Evolutionary conservation across 345 rosid species (phyloP), one percentile per base, ranked within the genome.

Genomic region (Lumnitzera littorea): DNA sequence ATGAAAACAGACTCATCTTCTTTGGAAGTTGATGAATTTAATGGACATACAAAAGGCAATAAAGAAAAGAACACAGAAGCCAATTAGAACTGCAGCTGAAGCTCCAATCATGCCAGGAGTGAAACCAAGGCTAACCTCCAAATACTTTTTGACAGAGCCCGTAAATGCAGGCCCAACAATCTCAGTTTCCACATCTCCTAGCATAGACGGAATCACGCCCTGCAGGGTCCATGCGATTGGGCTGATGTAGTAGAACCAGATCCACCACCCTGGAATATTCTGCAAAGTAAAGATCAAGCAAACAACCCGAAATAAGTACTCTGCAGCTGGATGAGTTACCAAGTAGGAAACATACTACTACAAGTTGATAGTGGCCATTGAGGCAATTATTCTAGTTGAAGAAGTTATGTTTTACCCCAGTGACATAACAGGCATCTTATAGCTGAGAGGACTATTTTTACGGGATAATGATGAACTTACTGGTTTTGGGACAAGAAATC

Each of bases 251-350:
- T 87, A 84, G 80, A 89, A 89, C 96, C 98, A 92, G 48, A 92
- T 68, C 98, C 96, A 89, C 98, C 96, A 92, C 67, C 74, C 88
- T 0, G 96, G 96, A 53, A 92, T 87, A 54, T 52, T 70, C 98
- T 91, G 78, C 63, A 62, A 67, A 63, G 11, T 11, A 46, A 3
- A 48, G 5, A 60, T 10, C 15, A 50, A 24, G 11, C 15, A 15
- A 57, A 41, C 15, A 20, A 8, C 54, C 27, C 36, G 56, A 25
- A 15, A 50, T 50, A 10, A 50, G 52, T 0, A 50, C 52, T 13
- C 16, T 50, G n/a, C 20, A 7, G 12, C 52, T 16, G 52, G 52
- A 50, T n/a, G 10, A 36, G 43, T 36, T 36, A 36, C 43, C 43
- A 7, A 36, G 43, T 36, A 36, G 43, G 43, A 36, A 36, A 36